Evolutionary conservation across 179 eudicot species (phyloP), one percentile per base, ranked within the genome.

Genomic region (Amaranthus tricolor): DNA sequence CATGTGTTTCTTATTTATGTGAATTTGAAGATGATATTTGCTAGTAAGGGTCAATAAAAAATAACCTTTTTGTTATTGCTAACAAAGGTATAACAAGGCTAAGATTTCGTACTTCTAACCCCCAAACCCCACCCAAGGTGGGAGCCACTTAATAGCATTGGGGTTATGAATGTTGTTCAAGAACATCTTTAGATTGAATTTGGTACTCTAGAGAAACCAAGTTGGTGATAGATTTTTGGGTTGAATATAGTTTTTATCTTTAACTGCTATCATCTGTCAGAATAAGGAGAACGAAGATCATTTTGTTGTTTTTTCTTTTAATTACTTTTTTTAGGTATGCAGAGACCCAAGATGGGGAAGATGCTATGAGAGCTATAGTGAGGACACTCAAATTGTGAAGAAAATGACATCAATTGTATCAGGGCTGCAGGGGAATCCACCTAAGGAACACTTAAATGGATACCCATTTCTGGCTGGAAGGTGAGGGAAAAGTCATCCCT

Each of bases 341-440:
- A 82, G 76, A 76, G 97, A 92, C 72, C 89, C 91, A 13, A 89
- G 97, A 81, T 92, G 96, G 97, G 97, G 97, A 67, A 86, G 97
- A 82, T 84, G 84, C 76, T 92, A 90, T 62, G 97, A 92, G 79
- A 81, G 90, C 80, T 92, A 81, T 64, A 84, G 93, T 76, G 97
- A 92, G 69, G 87, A 90, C 78, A 81, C 93, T 56, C 88, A 88
- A 76, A 75, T 87, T 76, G 93, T 90, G 68, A 87, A 88, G 84
- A 86, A 89, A 82, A 90, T 92, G 97, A 83, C 93, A 76, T 78
- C 89, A 20, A 79, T 86, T 20, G 84, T 92, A 45, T 74, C 88
- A 57, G 97, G 96, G 71, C 84, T 92, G 85, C 97, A 92, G 76
- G 97, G 97, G 54, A 75, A 80, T 50, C 90, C 93, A 62, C 97